Conservation (phyloP, 176 grass and related monocot genomes). For the maize (Zea mays) region DNA sequence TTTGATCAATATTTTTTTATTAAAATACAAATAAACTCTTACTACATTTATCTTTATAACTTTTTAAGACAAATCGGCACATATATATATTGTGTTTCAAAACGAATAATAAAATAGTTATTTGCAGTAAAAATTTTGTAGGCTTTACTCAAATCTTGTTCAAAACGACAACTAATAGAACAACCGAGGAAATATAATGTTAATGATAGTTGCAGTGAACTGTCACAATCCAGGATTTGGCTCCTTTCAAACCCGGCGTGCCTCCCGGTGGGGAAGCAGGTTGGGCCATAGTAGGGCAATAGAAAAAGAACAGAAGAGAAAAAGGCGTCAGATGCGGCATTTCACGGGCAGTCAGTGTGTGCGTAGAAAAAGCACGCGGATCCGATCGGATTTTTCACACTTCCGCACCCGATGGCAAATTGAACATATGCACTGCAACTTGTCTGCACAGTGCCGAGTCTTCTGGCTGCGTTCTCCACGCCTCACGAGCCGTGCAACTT, state of each 20-base stretch:
- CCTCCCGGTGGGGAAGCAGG: slow-evolving; percentile 41
- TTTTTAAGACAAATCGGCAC: no score
- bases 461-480: background rate
- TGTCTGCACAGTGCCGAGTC: background rate
- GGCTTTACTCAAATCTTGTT: no score
- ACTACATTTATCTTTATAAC: no score
- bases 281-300: slow-evolving; percentile 24
- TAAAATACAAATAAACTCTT: no score
- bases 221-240: background rate
- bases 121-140: no score
- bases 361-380: background rate
- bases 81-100: no score
- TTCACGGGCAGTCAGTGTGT: slow-evolving; percentile 9
- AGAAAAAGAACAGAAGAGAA: background rate
- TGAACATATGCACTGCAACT: background rate
- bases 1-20: no score
- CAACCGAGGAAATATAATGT: background rate
- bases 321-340: background rate
- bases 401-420: background rate
- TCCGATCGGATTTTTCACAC: background rate
- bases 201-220: background rate
- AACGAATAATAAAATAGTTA: no score
- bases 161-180: no score
- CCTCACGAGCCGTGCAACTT: slow-evolving; percentile 1
- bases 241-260: slow-evolving; percentile 39